Evolutionary conservation across 805 yeast species (phyloP), one percentile per base, ranked within the genome.

Genomic region (Sugiyamaella mastotermitis): DNA sequence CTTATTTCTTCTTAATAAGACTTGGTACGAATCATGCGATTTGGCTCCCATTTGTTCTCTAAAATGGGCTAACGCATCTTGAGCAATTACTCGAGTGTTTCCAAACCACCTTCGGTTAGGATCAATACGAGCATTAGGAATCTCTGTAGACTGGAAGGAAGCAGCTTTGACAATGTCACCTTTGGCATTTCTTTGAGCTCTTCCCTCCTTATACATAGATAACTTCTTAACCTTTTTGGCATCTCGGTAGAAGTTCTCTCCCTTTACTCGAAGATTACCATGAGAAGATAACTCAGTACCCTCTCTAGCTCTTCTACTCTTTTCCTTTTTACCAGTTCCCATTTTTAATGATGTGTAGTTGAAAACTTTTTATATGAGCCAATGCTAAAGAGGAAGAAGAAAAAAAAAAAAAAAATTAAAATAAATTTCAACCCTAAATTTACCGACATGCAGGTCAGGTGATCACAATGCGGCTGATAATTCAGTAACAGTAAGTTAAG

Each of bases 91-190:
- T 57, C 98, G 76, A 10, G 98, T 86, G 64, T 87, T 92, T 34
- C 96, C 96, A 58, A 92, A 92, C 98, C 97, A 90, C 57, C 94
- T 77, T 61, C 95, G 76, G 61, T 90, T 90, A 5, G 98, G 97
- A 57, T 85, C 95, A 31, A 90, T 94, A 45, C 98, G 72, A 1
- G 97, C 97, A 47, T 69, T 76, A 10, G 97, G 97, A 20, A 83
- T 71, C 46, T 86, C 88, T 3, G 86, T 78, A 50, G 83, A 80
- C 60, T 90, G 98, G 41, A 90, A 72, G 20, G 77, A 79, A 14
- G 97, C 97, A 31, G 95, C 95, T 56, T 76, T 71, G 38, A 86
- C 72, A 42, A 88, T 73, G 22, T 87, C 95, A 56, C 97, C 97
- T 46, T 76, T 71, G 36, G 86, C 85, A 58, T 88, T 85, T 51